Percentiles rank a stretch among this genome's conserved stretches.
Conservation (phyloP, 192 early-diverging fungal species). For the Linnemannia hyalina region DNA sequence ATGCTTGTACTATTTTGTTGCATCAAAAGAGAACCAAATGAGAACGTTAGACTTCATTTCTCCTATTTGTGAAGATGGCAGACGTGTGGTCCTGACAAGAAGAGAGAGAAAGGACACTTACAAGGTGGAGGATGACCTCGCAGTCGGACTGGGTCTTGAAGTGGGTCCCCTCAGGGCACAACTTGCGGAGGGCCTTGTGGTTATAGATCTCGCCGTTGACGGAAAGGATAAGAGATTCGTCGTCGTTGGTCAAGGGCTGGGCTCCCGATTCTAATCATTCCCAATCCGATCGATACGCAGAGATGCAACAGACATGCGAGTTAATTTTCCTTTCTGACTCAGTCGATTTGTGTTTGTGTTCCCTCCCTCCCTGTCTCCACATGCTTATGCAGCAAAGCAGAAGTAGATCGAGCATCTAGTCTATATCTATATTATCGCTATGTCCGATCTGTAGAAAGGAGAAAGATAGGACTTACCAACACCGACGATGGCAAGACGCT, state of each 20-base stretch:
- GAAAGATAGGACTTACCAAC: conserved; percentile 75
- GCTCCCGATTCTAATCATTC: conserved; percentile 84
- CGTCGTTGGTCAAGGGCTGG: conserved; percentile 95
- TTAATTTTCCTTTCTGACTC: neutral
- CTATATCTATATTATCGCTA: neutral
- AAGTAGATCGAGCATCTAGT: neutral
- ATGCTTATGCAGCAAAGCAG: neutral
- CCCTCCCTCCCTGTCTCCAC: neutral
- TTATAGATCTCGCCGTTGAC: conserved; percentile 99
- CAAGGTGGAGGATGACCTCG: conserved; percentile 95
- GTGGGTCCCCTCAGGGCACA: conserved; percentile 74
- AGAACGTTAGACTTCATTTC: neutral
- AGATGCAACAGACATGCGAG: neutral
- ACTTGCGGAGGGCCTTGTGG: conserved; percentile 85
- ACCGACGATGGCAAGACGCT: conserved; percentile 98
- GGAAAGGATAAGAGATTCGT: conserved; percentile 87
- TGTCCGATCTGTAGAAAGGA: neutral
- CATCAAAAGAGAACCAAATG: neutral
- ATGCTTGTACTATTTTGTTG: conserved; percentile 80
- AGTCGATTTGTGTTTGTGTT: conserved; percentile 1
- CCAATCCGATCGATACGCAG: neutral
- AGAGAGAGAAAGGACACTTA: conserved; percentile 46
- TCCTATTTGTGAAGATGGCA: too few relatives aligned
- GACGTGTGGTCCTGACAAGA: too few relatives aligned
- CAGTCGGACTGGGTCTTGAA: conserved; percentile 99